A percentile compares a stretch with the other conserved stretches of the same genome.
Evolutionary conservation across 306 rosid genomes (phyloP).

Genomic region (Rosa persica): DNA sequence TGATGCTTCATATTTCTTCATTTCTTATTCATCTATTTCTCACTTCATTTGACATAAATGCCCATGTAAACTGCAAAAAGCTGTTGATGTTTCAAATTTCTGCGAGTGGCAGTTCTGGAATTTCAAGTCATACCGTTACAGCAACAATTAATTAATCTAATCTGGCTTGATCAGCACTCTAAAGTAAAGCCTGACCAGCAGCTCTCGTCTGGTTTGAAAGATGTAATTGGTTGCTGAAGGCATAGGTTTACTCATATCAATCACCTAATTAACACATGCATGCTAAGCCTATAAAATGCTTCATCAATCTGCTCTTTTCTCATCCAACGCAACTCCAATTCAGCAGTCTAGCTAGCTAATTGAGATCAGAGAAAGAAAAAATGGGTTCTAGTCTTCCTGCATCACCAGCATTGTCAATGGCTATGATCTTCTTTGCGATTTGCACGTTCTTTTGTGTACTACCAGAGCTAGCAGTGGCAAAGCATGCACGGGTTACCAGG

Average conservation of each 20-base stretch:
- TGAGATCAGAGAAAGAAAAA: constrained; percentile 5
- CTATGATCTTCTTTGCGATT: constrained; percentile 21
- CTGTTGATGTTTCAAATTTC: not conserved
- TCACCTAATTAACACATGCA: constrained; percentile 58
- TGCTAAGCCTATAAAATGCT: constrained; percentile 27
- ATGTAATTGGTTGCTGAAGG: constrained; percentile 40
- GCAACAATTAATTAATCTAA: constrained; percentile 16
- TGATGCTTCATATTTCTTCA: constrained; percentile 30
- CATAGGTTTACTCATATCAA: constrained; percentile 26
- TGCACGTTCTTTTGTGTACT: constrained; percentile 36
- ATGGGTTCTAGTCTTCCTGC: constrained; percentile 35
- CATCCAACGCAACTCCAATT: constrained; percentile 33
- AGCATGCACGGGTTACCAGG: constrained; percentile 55
- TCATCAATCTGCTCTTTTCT: constrained; percentile 17
- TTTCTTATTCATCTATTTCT: not conserved
- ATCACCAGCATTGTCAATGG: constrained; percentile 24
- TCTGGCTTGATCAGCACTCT: constrained; percentile 59
- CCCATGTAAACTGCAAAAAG: not conserved
- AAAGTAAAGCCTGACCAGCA: constrained; percentile 42
- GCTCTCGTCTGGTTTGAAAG: constrained; percentile 17
- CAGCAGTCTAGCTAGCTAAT: not conserved
- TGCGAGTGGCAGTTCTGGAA: constrained; percentile 15
- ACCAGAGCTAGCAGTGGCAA: constrained; percentile 41
- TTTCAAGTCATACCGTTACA: constrained; percentile 16
- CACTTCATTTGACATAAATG: constrained; percentile 17